Evolutionary conservation across 345 rosid species (phyloP).

Genomic region (Syzygium aromaticum): DNA sequence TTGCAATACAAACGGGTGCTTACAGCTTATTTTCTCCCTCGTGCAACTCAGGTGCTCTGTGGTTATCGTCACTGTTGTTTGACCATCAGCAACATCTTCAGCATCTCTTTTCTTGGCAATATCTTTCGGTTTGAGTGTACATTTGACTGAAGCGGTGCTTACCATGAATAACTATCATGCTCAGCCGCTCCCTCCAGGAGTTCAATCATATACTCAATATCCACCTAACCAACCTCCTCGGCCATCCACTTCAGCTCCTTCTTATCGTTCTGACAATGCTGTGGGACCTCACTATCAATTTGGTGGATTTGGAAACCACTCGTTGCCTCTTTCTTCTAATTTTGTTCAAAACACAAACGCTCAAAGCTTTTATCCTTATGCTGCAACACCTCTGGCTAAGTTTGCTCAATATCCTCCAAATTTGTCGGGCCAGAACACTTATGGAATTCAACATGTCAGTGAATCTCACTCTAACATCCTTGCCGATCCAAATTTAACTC

Average conservation of each 20-base stretch:
- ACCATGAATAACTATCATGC: neutral
- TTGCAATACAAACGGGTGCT: neutral
- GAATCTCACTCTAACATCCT: neutral
- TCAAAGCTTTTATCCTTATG: slow-evolving; percentile 6
- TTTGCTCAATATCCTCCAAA: neutral
- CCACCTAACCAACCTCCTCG: slow-evolving; percentile 3
- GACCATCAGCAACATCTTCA: neutral
- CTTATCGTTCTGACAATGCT: neutral
- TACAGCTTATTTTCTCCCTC: neutral
- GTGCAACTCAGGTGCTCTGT: neutral
- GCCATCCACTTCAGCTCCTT: neutral
- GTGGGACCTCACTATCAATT: neutral
- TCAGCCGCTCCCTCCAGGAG: slow-evolving; percentile 10
- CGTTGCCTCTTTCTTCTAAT: neutral
- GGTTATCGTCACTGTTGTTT: neutral
- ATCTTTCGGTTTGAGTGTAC: neutral
- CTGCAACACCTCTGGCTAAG: neutral
- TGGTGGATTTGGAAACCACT: neutral
- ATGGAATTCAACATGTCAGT: neutral
- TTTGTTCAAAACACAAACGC: neutral
- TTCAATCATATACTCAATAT: slow-evolving; percentile 1
- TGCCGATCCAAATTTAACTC: neutral
- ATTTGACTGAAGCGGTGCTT: neutral
- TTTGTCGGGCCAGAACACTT: neutral
- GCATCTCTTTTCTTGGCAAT: neutral